Percentiles rank a stretch among this genome's conserved stretches.
phyloP scores from a whole-genome alignment of 306 rosid species.

The Prunus armeniaca region DNA sequence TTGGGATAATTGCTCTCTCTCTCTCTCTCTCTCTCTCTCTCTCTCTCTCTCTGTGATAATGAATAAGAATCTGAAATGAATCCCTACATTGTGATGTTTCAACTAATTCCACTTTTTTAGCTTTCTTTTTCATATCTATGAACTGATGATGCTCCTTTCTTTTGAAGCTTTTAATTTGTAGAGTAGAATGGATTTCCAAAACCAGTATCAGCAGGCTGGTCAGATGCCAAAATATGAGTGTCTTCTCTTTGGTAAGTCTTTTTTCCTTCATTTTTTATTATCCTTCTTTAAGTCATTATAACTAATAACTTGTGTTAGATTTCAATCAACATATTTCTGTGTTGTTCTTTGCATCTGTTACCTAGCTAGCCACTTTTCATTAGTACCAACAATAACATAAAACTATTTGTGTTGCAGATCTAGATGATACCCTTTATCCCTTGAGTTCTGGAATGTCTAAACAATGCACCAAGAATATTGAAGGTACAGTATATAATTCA shows the following conservation, averaged over 20 bases:
- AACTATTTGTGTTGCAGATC: not conserved
- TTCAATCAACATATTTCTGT: not conserved
- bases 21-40: no score
- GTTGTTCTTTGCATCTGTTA: not conserved
- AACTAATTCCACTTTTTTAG: no score
- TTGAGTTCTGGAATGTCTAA: constrained; percentile 6
- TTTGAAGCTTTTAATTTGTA: not conserved
- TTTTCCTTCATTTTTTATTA: not conserved
- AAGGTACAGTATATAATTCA: not conserved
- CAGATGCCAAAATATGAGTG: constrained; percentile 25
- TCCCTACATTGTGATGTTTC: no score
- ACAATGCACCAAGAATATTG: constrained; percentile 15
- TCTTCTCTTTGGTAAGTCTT: constrained; percentile 23
- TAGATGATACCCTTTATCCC: constrained; percentile 24
- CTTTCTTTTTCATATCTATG: no score
- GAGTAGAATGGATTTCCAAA: constrained; percentile 13
- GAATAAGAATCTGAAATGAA: no score
- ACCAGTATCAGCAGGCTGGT: constrained; percentile 4
- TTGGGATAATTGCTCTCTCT: no score
- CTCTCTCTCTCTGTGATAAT: no score
- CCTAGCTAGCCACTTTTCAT: no score
- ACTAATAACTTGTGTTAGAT: not conserved
- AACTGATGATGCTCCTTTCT: not conserved
- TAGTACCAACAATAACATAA: not conserved
- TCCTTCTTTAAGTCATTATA: not conserved